Evolutionary conservation across 2,329 filamentous ascomycete genomes (phyloP).

Genomic region (Dichotomopilus funicola): DNA sequence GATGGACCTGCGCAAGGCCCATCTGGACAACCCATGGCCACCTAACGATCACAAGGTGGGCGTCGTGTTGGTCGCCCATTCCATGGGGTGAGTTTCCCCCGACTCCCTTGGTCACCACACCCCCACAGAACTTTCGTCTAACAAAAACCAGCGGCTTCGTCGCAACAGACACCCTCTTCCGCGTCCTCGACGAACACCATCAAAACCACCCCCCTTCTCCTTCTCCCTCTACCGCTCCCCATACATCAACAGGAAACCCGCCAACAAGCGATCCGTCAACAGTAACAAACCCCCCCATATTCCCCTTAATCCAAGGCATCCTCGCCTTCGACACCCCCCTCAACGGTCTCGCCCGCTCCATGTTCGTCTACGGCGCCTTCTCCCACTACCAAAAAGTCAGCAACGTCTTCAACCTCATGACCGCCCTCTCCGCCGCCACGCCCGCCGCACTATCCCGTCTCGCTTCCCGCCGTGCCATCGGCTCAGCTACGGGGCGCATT

Average conservation of each 20-base stretch:
- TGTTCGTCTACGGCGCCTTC: constrained; percentile 56
- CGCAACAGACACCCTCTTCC: constrained; percentile 71
- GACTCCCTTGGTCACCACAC: neutral
- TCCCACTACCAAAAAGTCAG: constrained; percentile 53
- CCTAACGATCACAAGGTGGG: constrained; percentile 75
- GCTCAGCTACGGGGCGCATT: constrained; percentile 20
- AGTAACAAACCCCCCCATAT: constrained; percentile 40
- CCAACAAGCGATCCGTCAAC: no score
- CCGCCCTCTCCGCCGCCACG: constrained; percentile 45
- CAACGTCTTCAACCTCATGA: constrained; percentile 52
- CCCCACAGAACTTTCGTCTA: neutral
- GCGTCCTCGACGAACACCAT: constrained; percentile 57
- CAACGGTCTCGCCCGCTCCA: constrained; percentile 55
- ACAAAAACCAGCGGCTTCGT: constrained; percentile 60
- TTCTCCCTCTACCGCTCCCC: no score
- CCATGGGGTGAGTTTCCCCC: constrained; percentile 54
- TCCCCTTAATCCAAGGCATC: constrained; percentile 74
- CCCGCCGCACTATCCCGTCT: constrained; percentile 38
- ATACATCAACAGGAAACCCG: no score
- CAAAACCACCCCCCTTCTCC: constrained; percentile 25
- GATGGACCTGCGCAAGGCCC: constrained; percentile 67
- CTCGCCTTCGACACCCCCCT: constrained; percentile 83
- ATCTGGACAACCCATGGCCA: constrained; percentile 64
- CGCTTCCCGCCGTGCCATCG: constrained; percentile 29
- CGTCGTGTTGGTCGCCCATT: constrained; percentile 75